Conservation (phyloP, 306 rosid species). For the Cicer arietinum region DNA sequence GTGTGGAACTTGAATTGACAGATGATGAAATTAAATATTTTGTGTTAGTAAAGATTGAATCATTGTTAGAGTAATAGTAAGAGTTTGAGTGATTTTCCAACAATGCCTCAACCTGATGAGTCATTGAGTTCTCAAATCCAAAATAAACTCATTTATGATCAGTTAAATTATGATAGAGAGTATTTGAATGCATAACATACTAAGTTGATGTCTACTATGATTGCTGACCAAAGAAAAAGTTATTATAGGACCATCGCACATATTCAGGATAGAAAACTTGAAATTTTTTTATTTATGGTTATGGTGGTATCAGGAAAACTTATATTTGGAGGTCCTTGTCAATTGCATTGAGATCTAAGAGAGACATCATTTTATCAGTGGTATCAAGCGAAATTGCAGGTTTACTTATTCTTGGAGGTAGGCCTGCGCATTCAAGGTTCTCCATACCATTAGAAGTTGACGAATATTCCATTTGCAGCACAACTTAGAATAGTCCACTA, state of each 20-base stretch:
- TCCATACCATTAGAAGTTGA: background rate
- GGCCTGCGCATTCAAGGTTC: background rate
- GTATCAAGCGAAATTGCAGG: background rate
- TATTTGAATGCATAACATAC: background rate
- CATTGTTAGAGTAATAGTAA: too few relatives aligned
- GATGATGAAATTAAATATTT: too few relatives aligned
- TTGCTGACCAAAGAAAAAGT: fast-evolving
- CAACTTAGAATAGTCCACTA: too few relatives aligned
- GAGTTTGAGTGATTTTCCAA: too few relatives aligned
- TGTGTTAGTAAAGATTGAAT: background rate
- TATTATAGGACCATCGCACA: too few relatives aligned
- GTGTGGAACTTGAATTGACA: too few relatives aligned
- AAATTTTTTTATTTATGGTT: background rate
- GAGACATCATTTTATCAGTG: background rate
- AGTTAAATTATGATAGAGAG: background rate
- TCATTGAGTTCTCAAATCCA: background rate
- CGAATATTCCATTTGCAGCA: background rate
- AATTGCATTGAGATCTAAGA: fast-evolving
- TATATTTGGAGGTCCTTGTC: background rate
- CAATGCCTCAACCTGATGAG: background rate
- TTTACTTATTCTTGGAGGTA: background rate
- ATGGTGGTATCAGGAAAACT: background rate
- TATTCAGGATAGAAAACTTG: background rate
- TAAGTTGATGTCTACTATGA: background rate
- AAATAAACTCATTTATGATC: too few relatives aligned